Evolutionary conservation across 2,329 filamentous ascomycete species (phyloP).

Genomic region (Fusarium anguioides): DNA sequence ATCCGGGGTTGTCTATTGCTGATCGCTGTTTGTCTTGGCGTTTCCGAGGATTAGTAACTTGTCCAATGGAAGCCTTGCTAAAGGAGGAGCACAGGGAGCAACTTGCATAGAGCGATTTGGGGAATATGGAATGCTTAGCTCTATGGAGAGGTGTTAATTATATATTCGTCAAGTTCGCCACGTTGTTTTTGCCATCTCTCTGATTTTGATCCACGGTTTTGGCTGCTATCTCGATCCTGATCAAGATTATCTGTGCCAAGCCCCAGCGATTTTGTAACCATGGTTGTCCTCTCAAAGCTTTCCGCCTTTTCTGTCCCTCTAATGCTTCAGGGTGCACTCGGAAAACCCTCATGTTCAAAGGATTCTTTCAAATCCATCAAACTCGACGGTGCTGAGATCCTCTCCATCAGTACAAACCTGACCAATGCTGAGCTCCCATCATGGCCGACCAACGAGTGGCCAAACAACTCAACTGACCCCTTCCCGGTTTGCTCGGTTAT

Average conservation of each 20-base stretch:
- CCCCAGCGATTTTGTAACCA: background rate
- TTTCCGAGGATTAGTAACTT: background rate
- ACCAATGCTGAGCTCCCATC: background rate
- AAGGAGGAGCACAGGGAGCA: background rate
- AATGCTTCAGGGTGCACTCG: background rate
- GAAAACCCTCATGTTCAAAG: background rate
- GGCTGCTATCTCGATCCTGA: background rate
- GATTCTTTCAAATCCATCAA: background rate
- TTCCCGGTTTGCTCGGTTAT: conserved; percentile 12
- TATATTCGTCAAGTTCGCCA: background rate
- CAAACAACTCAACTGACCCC: background rate
- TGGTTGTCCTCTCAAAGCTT: conserved; percentile 4
- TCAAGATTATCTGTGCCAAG: background rate
- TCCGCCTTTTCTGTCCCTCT: background rate
- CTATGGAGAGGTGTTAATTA: background rate
- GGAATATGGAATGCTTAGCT: background rate
- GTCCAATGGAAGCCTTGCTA: background rate
- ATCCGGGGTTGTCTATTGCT: background rate
- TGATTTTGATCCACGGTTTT: background rate
- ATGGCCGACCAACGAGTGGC: conserved; percentile 7
- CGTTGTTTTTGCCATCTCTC: no score
- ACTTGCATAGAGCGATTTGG: background rate
- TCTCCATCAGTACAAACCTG: background rate
- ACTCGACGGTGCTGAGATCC: background rate
- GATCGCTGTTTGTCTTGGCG: background rate